Base-by-base conservation (phyloP, 768 basidiomycete genomes). In the Leucocoprinus birnbaumii region DNA sequence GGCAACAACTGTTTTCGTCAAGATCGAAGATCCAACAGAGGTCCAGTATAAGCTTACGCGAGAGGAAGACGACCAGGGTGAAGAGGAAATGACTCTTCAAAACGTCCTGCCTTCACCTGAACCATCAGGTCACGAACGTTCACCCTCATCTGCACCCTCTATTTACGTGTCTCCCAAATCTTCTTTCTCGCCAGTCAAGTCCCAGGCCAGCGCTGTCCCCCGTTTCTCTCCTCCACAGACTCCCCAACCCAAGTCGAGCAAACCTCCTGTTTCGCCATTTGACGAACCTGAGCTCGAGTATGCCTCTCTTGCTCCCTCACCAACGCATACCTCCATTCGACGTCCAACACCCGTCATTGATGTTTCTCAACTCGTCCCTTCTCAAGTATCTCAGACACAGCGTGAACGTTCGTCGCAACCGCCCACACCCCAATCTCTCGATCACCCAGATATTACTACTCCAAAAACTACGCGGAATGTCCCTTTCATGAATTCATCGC, bases 281-380 rank as follows among this genome's bases (percentile, higher is more conserved):
- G 35, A 40, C 13, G 22, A 24, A 13, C 19, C 14, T 21, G 19
- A 50, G 3, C 34, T 24, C 3, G 22, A 14, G 5, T 9, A 18
- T 9, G 13, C 46, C 19, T 50, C 37, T 22, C 35, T 11, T 16
- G n/a, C 48, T 10, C 37, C 48, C 13, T 38, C 35, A 11, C 35
- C 37, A 14, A 35, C 14, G 10, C 48, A 34, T 3, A 50, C 48
- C 5, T 50, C 48, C 14, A 50, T 50, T 10, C 48, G 35, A 22
- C 41, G 19, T 3, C 18, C 34, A 18, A 45, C 42, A 16, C 53
- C 53, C 8, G 19, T 54, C 16, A 40, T 54, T 38, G 53, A 54
- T 26, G 35, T 47, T 24, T 54, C 53, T 26, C 51, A 53, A 25
- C n/a, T 53, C 22, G 21, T 44, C 8, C 19, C 51, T 10, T 44